Percentiles rank a stretch among this genome's conserved stretches.
These are phyloP conservation scores for Insectozyma bohioensis DNA, from an alignment of 1,139 yeast genomes.

Conservation along the genomic window DNA sequence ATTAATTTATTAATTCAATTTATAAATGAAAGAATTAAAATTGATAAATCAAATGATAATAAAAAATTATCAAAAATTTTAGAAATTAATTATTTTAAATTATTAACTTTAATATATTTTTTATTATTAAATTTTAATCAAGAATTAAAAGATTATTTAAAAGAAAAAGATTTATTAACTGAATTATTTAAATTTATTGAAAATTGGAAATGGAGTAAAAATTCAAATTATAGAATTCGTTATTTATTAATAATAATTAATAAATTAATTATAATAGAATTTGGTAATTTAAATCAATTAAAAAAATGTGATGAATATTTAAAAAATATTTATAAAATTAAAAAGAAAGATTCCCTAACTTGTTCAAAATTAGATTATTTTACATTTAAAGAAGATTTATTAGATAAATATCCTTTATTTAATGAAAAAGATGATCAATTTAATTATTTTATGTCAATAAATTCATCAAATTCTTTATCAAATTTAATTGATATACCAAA, in stretches of 20 bases:
- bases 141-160: slow-evolving; percentile 23
- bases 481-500: slow-evolving; percentile 62
- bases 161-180: slow-evolving; percentile 37
- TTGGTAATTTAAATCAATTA: slow-evolving; percentile 57
- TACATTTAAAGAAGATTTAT: slow-evolving; percentile 72
- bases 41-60: slow-evolving; percentile 10
- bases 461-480: slow-evolving; percentile 49
- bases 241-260: slow-evolving; percentile 57
- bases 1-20: slow-evolving; percentile 15
- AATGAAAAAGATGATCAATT: slow-evolving; percentile 22
- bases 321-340: slow-evolving; percentile 41
- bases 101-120: slow-evolving; percentile 57
- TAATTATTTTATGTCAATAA: slow-evolving; percentile 42
- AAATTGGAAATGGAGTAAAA: slow-evolving; percentile 62
- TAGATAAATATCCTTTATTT: slow-evolving; percentile 73
- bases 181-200: slow-evolving; percentile 55
- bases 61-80: slow-evolving; percentile 6
- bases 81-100: slow-evolving; percentile 27
- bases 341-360: slow-evolving; percentile 35
- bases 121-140: slow-evolving; percentile 39
- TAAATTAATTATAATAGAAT: slow-evolving; percentile 58
- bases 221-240: slow-evolving; percentile 34
- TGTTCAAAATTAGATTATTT: slow-evolving; percentile 81
- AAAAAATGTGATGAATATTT: slow-evolving; percentile 51
- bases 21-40: slow-evolving; percentile 16